phyloP scores from a whole-genome alignment of 2,329 filamentous ascomycete species.

The Canariomyces notabilis region DNA sequence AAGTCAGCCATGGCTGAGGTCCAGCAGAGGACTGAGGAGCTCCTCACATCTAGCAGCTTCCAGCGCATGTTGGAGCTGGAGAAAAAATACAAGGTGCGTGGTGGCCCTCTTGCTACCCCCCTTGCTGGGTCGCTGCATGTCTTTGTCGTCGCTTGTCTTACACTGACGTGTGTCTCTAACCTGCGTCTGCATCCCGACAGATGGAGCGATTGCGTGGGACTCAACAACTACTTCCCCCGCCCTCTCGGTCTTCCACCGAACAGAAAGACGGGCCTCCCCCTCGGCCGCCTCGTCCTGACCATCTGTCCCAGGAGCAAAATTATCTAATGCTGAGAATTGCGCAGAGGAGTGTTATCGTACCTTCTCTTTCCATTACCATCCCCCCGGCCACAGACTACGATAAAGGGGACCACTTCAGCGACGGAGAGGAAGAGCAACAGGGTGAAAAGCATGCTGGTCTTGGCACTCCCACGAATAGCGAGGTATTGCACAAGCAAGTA shows the following conservation, averaged over 20 bases:
- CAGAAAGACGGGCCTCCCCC: conserved; percentile 19
- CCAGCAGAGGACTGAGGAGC: conserved; percentile 17
- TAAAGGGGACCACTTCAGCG: conserved; percentile 2
- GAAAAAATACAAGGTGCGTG: conserved; percentile 51
- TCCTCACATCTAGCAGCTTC: conserved; percentile 43
- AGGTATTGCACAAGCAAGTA: conserved; percentile 36
- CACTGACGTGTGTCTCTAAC: conserved; percentile 20
- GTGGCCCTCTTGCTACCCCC: conserved; percentile 4
- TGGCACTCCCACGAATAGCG: conserved; percentile 18
- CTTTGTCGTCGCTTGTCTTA: conserved; percentile 21
- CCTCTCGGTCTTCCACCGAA: conserved; percentile 9
- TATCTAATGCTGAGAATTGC: conserved; percentile 24
- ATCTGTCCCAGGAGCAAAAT: conserved; percentile 22
- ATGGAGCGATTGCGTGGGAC: conserved; percentile 27
- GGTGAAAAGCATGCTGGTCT: conserved; percentile 6
- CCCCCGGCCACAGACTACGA: conserved; percentile 19
- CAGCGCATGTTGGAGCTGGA: conserved; percentile 57
- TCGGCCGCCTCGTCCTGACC: conserved; percentile 25
- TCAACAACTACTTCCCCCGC: conserved; percentile 12
- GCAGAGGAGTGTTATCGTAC: conserved; percentile 19
- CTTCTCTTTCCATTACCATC: conserved; percentile 31
- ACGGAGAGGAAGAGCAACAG: conserved; percentile 16
- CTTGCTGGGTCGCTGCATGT: conserved; percentile 11
- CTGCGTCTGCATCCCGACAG: conserved; percentile 22
- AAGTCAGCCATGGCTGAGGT: conserved; percentile 23